Evolutionary conservation across 2,329 filamentous ascomycete genomes (phyloP).

Genomic region (Paraconiothyrium brasiliense): DNA sequence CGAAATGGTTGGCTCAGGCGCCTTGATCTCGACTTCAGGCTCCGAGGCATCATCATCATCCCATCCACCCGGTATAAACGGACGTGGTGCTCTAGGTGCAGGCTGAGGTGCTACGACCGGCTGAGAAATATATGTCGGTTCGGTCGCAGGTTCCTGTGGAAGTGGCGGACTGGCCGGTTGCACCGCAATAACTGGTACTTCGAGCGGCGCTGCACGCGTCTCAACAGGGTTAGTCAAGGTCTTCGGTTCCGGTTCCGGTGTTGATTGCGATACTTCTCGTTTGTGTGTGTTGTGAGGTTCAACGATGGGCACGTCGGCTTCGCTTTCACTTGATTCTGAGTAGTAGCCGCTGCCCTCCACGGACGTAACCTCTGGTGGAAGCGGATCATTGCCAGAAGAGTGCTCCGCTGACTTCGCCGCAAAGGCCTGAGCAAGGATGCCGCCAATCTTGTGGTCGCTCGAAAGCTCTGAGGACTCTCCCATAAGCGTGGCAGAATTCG

Average conservation of each 20-base stretch:
- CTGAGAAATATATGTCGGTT: neutral
- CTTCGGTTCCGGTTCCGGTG: conserved; percentile 37
- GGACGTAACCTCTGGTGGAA: conserved; percentile 76
- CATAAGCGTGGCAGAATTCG: conserved; percentile 43
- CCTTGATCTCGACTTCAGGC: conserved; percentile 7
- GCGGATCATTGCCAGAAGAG: conserved; percentile 62
- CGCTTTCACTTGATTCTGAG: conserved; percentile 64
- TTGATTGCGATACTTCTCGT: conserved; percentile 19
- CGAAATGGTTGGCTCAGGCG: neutral
- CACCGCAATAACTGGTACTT: conserved; percentile 47
- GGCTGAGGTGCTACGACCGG: neutral
- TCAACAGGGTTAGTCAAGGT: conserved; percentile 33
- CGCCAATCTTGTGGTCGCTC: conserved; percentile 68
- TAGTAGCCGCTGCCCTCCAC: conserved; percentile 72
- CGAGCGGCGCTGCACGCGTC: conserved; percentile 22
- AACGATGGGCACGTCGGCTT: conserved; percentile 26
- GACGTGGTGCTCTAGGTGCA: conserved; percentile 32
- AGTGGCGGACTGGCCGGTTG: conserved; percentile 47
- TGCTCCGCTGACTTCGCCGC: conserved; percentile 55
- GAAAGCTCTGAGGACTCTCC: conserved; percentile 61
- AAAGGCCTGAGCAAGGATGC: conserved; percentile 65
- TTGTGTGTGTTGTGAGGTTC: conserved; percentile 1
- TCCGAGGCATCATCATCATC: conserved; percentile 42
- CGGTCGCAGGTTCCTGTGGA: conserved; percentile 24
- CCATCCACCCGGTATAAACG: conserved; percentile 43